Evolutionary conservation across 2,329 filamentous ascomycete species (phyloP).

Genomic region (Aspergillus caelatus): DNA sequence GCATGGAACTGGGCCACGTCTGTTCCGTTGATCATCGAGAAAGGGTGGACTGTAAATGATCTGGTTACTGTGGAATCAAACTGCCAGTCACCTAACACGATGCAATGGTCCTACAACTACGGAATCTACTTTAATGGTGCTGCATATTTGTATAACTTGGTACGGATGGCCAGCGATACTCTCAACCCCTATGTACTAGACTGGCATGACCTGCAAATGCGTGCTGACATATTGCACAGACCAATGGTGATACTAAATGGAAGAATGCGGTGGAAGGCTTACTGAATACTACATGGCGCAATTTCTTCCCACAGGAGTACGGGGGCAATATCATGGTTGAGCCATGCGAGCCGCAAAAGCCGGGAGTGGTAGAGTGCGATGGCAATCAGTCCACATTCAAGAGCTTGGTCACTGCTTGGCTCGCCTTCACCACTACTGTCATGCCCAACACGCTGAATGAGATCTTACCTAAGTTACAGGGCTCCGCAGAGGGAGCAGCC

Average conservation of each 20-base stretch:
- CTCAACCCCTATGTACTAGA: not conserved
- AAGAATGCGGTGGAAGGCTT: conserved; percentile 52
- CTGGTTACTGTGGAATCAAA: conserved; percentile 56
- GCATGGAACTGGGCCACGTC: conserved; percentile 61
- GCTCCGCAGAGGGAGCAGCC: conserved; percentile 58
- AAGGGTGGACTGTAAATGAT: conserved; percentile 56
- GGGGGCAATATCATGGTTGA: conserved; percentile 16
- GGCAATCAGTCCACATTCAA: conserved; percentile 67
- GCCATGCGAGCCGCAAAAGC: conserved; percentile 53
- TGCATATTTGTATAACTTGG: conserved; percentile 60
- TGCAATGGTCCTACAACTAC: conserved; percentile 63
- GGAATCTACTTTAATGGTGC: conserved; percentile 59
- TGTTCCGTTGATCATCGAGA: conserved; percentile 53
- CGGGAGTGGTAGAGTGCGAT: not conserved
- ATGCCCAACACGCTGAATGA: conserved; percentile 57
- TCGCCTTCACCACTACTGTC: conserved; percentile 58
- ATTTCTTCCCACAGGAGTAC: conserved; percentile 51
- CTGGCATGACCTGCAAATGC: not conserved
- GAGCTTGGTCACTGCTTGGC: conserved; percentile 65
- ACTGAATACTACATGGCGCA: conserved; percentile 53
- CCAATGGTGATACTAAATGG: conserved; percentile 53
- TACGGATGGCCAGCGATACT: conserved; percentile 26
- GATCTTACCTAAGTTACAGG: conserved; percentile 56
- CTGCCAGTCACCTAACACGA: conserved; percentile 55
- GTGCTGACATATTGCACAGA: conserved; percentile 26